Conservation (phyloP, 805 yeast species). For the Sporopachydermia quercuum region DNA sequence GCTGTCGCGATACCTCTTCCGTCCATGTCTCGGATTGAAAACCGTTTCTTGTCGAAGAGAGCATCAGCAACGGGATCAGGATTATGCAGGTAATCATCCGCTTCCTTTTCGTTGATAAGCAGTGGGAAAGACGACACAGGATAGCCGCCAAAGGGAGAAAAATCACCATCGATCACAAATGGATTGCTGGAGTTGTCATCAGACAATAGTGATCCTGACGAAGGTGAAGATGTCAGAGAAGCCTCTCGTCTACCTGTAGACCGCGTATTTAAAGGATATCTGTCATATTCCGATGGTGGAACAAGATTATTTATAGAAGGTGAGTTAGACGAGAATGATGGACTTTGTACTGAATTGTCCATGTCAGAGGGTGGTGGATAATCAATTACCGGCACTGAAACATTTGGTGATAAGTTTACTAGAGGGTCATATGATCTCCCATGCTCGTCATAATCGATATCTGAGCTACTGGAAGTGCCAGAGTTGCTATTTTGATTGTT, state of each 20-base stretch:
- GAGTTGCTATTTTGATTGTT: neutral
- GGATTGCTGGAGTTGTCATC: neutral
- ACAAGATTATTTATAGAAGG: neutral
- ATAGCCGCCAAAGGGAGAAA: conserved; percentile 67
- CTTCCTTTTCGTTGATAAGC: conserved; percentile 63
- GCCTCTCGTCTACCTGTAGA: too few relatives aligned
- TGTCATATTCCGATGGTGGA: too few relatives aligned
- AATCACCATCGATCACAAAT: neutral
- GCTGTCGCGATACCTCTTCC: conserved; percentile 20
- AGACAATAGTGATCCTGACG: neutral
- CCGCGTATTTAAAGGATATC: neutral
- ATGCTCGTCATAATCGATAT: neutral
- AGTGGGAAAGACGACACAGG: conserved; percentile 71
- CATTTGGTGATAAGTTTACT: neutral
- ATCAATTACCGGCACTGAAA: neutral
- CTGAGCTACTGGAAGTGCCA: neutral
- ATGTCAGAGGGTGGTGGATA: neutral
- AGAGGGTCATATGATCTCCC: neutral
- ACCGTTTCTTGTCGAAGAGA: conserved; percentile 38
- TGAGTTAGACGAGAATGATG: neutral
- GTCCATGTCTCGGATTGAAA: conserved; percentile 15
- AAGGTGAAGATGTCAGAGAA: neutral
- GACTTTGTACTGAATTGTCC: neutral
- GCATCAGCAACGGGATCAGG: conserved; percentile 89
- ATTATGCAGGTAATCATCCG: conserved; percentile 70